These are phyloP conservation scores for Glycine tomentella DNA, from an alignment of 306 rosid genomes.

Conservation along the genomic window DNA sequence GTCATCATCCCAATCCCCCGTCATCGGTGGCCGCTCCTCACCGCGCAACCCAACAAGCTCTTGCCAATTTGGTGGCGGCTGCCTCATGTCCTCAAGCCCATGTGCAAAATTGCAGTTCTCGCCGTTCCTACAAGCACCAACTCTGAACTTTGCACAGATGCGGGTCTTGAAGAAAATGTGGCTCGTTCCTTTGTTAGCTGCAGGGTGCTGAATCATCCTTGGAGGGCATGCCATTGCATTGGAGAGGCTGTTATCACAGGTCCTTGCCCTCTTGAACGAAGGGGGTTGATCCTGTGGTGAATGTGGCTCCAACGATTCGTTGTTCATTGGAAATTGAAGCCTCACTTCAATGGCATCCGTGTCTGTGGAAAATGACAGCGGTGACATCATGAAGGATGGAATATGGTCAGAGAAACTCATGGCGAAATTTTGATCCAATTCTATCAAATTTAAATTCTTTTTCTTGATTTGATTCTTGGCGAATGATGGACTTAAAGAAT, in stretches of 20 bases:
- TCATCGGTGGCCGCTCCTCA: conserved; percentile 54
- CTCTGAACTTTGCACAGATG: conserved; percentile 73
- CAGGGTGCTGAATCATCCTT: conserved; percentile 48
- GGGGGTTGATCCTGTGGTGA: conserved; percentile 53
- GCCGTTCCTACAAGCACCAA: conserved; percentile 82
- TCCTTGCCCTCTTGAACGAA: conserved; percentile 68
- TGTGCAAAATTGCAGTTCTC: conserved; percentile 93
- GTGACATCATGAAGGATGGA: conserved; percentile 54
- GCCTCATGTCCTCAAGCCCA: conserved; percentile 83
- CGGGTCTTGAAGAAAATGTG: conserved; percentile 91
- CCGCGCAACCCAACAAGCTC: conserved; percentile 67
- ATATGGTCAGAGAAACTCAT: conserved; percentile 70
- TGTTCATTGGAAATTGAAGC: conserved; percentile 62
- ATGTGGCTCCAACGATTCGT: conserved; percentile 50
- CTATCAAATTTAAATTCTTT: conserved; percentile 27
- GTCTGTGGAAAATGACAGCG: conserved; percentile 50
- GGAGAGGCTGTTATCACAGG: conserved; percentile 50
- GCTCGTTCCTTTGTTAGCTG: conserved; percentile 61
- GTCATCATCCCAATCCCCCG: conserved; percentile 81
- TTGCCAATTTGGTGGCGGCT: conserved; percentile 98
- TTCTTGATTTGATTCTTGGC: conserved; percentile 1
- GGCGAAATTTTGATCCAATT: conserved; percentile 18
- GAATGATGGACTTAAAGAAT: conserved; percentile 1
- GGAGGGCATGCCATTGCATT: conserved; percentile 40
- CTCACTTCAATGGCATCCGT: conserved; percentile 68